Evolutionary conservation across 1,139 yeast species (phyloP), one percentile per base, ranked within the genome.

Genomic region (Wickerhamomyces sp.): DNA sequence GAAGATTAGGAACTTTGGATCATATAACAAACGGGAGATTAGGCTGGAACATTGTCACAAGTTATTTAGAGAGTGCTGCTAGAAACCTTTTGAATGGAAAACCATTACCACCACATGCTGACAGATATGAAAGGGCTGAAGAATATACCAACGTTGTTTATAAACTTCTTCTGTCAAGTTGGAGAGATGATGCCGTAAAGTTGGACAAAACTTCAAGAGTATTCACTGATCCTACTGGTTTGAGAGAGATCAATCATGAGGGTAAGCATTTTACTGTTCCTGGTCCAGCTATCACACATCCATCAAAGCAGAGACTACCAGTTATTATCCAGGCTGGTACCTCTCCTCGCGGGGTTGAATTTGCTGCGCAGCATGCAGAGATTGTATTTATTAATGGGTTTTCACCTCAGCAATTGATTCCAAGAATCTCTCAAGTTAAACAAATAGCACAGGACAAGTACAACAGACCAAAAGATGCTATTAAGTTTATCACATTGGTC

Each of bases 11-110:
- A 3, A 63, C 71, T 1, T 53, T 66, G 31, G 72, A 68, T 43
- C 69, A 64, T 37, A 52, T 67, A 38, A 61, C 72, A 1, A 55
- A 61, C 17, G 73, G 72, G 8, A 54, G 73, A 50, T 54, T 67
- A 20, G 72, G 70, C 6, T 68, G 73, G 73, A 68, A 68, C 44
- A 57, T 68, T 35, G 73, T 68, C 17, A 57, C 70, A 6, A 60
- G 67, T 8, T 67, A 65, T 45, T 55, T 63, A 16, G 43, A 46
- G 5, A 58, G 64, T 40, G 65, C 68, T 6, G 60, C 66, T 3
- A 51, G 63, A 39, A 61, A 66, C 42, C 45, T 64, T 35, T 43
- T 66, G 42, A 55, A 61, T 44, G 60, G 63, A 5, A 56, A 55
- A 35, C 45, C 56, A 21, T 48, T 64, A 28, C 68, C 68, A 12